Percentiles rank a stretch among this genome's conserved stretches.
phyloP scores from a whole-genome alignment of 768 basidiomycete species.

The Lepiota subincarnata region DNA sequence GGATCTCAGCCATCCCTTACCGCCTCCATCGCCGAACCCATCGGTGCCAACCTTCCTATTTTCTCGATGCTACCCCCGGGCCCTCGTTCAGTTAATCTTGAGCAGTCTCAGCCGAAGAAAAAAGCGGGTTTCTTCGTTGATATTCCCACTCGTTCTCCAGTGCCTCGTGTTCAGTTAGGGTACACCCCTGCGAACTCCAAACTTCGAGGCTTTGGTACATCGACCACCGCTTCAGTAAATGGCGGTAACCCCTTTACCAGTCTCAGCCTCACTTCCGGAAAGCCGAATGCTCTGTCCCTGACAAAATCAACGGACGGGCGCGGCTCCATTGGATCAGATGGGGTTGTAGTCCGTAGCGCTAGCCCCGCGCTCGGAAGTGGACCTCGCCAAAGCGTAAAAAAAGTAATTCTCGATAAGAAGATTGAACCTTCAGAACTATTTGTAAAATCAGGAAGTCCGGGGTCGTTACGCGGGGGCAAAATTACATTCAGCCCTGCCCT shows the following conservation, averaged over 20 bases:
- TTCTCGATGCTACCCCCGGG: slow-evolving; percentile 74
- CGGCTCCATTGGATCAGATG: slow-evolving; percentile 48
- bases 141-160: slow-evolving; percentile 65
- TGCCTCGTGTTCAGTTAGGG: slow-evolving; percentile 60
- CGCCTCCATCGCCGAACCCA: slow-evolving; percentile 86
- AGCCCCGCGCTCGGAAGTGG: slow-evolving; percentile 69
- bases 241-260: slow-evolving; percentile 30
- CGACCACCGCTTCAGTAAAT: slow-evolving; percentile 35
- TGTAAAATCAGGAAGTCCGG: slow-evolving; percentile 43
- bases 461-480: slow-evolving; percentile 42
- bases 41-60: slow-evolving; percentile 66
- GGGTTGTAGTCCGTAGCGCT: slow-evolving; percentile 53
- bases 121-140: slow-evolving; percentile 77
- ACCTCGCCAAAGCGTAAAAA: slow-evolving; percentile 82
- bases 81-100: slow-evolving; percentile 58
- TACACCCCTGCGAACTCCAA: slow-evolving; percentile 66
- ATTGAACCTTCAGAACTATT: slow-evolving; percentile 72
- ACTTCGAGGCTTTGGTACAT: slow-evolving; percentile 64
- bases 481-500: slow-evolving; percentile 73
- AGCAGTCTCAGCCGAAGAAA: slow-evolving; percentile 63
- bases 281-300: slow-evolving; percentile 50
- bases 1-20: slow-evolving; percentile 58
- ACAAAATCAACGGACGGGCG: slow-evolving; percentile 38
- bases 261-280: slow-evolving; percentile 51
- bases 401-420: slow-evolving; percentile 85